phyloP scores from a whole-genome alignment of 768 basidiomycete species.

The Mycena venus region DNA sequence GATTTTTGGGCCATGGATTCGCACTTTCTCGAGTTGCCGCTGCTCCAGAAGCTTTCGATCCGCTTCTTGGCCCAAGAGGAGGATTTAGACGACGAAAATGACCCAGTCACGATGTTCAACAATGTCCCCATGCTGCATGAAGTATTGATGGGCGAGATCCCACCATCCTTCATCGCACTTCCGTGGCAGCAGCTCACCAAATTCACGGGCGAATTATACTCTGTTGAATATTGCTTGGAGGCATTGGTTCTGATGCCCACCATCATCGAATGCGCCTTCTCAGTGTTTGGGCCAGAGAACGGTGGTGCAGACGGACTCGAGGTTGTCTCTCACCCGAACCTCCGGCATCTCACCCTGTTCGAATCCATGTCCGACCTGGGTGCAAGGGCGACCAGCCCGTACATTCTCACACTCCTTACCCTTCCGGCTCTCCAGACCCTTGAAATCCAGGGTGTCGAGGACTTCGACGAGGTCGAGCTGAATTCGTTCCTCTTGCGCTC shows the following conservation, averaged over 20 bases:
- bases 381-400: neutral
- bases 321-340: neutral
- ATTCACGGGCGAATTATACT: constrained; percentile 12
- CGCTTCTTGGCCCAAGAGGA: too few relatives aligned
- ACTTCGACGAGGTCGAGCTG: too few relatives aligned
- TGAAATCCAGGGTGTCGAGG: too few relatives aligned
- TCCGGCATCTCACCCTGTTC: constrained; percentile 7
- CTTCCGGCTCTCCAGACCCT: too few relatives aligned
- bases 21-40: neutral
- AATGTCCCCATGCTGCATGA: neutral
- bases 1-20: neutral
- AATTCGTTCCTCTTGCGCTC: too few relatives aligned
- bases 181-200: constrained; percentile 21
- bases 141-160: neutral
- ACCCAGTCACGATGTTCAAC: neutral
- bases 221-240: neutral
- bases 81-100: too few relatives aligned
- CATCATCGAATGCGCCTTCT: neutral
- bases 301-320: neutral
- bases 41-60: too few relatives aligned
- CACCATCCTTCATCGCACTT: neutral
- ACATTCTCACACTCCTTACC: too few relatives aligned
- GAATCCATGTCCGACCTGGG: neutral
- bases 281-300: neutral
- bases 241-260: constrained; percentile 7